phyloP scores from a whole-genome alignment of 345 rosid genomes.

The Citrus reticulata region DNA sequence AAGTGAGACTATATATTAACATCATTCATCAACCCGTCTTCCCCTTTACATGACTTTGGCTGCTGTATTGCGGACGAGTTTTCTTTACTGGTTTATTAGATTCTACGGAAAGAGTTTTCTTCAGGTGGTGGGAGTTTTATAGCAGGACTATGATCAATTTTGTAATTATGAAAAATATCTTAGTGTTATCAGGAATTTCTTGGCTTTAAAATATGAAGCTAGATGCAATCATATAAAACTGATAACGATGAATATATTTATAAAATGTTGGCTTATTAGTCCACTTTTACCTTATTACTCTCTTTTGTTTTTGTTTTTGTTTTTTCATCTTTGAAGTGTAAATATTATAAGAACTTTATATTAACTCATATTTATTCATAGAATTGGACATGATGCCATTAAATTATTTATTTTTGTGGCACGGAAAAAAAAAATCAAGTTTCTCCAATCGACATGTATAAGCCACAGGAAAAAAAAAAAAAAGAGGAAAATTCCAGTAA shows the following conservation, averaged over 20 bases:
- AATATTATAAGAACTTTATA: too few species aligned
- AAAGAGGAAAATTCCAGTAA: too few species aligned
- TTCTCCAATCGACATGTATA: background rate
- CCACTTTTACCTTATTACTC: background rate
- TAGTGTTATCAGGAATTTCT: slow-evolving; percentile 13
- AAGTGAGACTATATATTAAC: slow-evolving; percentile 7
- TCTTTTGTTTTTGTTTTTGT: too few species aligned
- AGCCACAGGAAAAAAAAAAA: background rate
- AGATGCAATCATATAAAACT: slow-evolving; percentile 1
- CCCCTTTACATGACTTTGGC: slow-evolving; percentile 9
- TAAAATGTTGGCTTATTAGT: background rate
- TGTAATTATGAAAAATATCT: slow-evolving; percentile 21
- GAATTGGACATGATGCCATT: too few species aligned
- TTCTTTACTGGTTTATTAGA: slow-evolving; percentile 1
- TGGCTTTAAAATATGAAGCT: slow-evolving; percentile 17
- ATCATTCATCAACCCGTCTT: slow-evolving; percentile 4
- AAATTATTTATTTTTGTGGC: background rate
- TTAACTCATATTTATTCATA: too few species aligned
- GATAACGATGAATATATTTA: slow-evolving; percentile 8
- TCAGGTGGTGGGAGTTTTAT: slow-evolving; percentile 9
- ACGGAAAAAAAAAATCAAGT: background rate
- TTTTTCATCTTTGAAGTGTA: too few species aligned
- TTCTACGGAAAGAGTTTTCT: slow-evolving; percentile 10
- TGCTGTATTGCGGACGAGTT: background rate
- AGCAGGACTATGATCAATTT: slow-evolving; percentile 33